Base-by-base conservation (phyloP, 2,329 filamentous ascomycete genomes). In the Botrytis deweyae region DNA sequence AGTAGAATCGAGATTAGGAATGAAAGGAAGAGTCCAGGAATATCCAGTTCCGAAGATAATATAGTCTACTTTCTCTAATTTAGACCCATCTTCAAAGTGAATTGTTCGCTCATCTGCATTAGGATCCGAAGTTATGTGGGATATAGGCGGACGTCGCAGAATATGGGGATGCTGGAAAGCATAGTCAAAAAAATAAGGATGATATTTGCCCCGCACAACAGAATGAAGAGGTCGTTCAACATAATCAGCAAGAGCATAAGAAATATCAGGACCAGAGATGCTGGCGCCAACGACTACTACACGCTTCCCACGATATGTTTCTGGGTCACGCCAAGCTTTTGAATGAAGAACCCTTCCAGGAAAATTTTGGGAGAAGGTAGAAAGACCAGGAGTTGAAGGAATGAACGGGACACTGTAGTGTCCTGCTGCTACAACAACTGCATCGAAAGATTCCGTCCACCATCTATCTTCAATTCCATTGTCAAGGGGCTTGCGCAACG, bases 31-130 rank as follows among this genome's bases (percentile, higher is more conserved):
- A 0, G 88, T 88, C 88, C 88, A 92, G 40, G 84, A 86, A 79
- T 91, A 92, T 0, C 90, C 90, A 0, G 90, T 92, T 36, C 89
- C 90, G 74, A 92, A 90, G 76, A 92, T 87, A 75, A 92, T 84
- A 77, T 87, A 79, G 79, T 92, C 90, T 22, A 92, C 87, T 29
- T 87, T 83, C 0, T 83, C 76, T 10, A 89, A 83, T 0, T 79
- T 82, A 1, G 83, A 85, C 2, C 89, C 89, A 75, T 91, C 88
- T 49, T 85, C 82, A 66, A 92, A 88, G 73, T 88, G 83, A 0
- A 91, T 86, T 1, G 84, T 87, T 36, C 85, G 81, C 25, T 78
- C 76, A 68, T 77, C 75, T 9, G 75, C 76, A 4, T 73, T 49
- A 16, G 62, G 46, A 49, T 76, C 74, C 0, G 82, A 82, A 3